phyloP scores from a whole-genome alignment of 2,329 filamentous ascomycete species.

The Paecilomyces sp. region DNA sequence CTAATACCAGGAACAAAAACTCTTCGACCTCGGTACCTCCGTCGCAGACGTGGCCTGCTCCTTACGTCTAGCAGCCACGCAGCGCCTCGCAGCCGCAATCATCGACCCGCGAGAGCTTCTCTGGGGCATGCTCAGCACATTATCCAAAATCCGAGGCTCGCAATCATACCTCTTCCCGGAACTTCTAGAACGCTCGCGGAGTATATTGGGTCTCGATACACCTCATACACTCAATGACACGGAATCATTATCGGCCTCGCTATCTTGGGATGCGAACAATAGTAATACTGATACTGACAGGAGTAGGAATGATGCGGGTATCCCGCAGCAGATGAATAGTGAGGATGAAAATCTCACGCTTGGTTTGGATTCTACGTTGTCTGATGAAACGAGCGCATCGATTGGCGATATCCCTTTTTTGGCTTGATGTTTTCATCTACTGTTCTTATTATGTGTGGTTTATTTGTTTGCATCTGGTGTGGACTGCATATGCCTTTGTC shows the following conservation, averaged over 20 bases:
- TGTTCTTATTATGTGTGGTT: neutral
- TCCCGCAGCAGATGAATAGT: too few relatives aligned
- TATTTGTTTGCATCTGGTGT: too few relatives aligned
- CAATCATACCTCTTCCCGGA: conserved; percentile 29
- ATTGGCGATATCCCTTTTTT: neutral
- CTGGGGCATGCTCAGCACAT: conserved; percentile 31
- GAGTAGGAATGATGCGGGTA: too few relatives aligned
- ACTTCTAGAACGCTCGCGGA: conserved; percentile 24
- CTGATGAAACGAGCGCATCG: neutral
- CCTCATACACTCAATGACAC: conserved; percentile 12
- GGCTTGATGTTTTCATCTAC: neutral
- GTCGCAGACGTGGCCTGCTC: conserved; percentile 27
- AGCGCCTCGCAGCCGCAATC: conserved; percentile 21
- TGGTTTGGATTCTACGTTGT: neutral
- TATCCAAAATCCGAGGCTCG: conserved; percentile 32
- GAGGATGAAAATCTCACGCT: neutral
- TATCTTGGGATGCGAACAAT: neutral
- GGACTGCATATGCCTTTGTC: too few relatives aligned
- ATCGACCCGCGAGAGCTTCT: conserved; percentile 28
- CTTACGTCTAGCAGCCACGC: conserved; percentile 18
- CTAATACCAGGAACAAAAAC: conserved; percentile 26
- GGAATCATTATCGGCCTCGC: neutral
- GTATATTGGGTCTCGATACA: conserved; percentile 22
- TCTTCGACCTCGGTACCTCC: conserved; percentile 27
- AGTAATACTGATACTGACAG: neutral